phyloP scores from a whole-genome alignment of 2,329 filamentous ascomycete genomes.

The Ilyonectria sp. region DNA sequence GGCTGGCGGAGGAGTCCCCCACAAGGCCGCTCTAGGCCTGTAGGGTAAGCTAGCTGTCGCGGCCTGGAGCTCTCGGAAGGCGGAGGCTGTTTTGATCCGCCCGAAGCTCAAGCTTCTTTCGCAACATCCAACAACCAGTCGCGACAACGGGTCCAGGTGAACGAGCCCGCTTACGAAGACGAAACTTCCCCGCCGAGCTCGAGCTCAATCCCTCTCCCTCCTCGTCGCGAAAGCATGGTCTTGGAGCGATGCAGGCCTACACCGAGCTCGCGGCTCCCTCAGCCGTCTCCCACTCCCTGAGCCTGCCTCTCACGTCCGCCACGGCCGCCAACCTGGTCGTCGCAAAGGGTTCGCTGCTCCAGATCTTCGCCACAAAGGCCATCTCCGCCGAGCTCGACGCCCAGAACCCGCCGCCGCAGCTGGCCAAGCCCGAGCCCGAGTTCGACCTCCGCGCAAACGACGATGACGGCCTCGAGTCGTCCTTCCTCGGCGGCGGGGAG shows the following conservation, averaged over 20 bases:
- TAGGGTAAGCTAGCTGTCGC: neutral
- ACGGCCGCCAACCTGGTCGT: slow-evolving; percentile 88
- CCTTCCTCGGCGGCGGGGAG: slow-evolving; percentile 75
- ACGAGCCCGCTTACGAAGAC: slow-evolving; percentile 2
- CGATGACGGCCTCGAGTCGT: slow-evolving; percentile 76
- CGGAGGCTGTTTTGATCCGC: slow-evolving; percentile 30
- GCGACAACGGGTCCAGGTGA: slow-evolving; percentile 10
- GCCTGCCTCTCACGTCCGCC: slow-evolving; percentile 82
- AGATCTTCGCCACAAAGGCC: slow-evolving; percentile 85
- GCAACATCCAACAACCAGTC: slow-evolving; percentile 22
- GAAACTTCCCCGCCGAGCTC: slow-evolving; percentile 3
- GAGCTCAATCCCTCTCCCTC: slow-evolving; percentile 38
- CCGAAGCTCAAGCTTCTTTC: slow-evolving; percentile 29
- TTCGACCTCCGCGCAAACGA: slow-evolving; percentile 71
- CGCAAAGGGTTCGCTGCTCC: slow-evolving; percentile 92
- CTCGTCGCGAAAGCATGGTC: slow-evolving; percentile 52
- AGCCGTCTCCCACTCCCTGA: slow-evolving; percentile 91
- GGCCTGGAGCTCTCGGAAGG: slow-evolving; percentile 4
- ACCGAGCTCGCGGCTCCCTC: slow-evolving; percentile 95
- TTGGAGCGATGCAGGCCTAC: slow-evolving; percentile 89
- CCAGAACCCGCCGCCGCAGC: slow-evolving; percentile 54
- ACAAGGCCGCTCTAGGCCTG: too few relatives aligned
- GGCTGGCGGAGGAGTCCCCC: slow-evolving; percentile 1
- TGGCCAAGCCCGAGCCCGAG: slow-evolving; percentile 60
- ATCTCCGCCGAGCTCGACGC: slow-evolving; percentile 75